Conservation (phyloP, 2,329 filamentous ascomycete genomes). For the Trichoderma gracile region DNA sequence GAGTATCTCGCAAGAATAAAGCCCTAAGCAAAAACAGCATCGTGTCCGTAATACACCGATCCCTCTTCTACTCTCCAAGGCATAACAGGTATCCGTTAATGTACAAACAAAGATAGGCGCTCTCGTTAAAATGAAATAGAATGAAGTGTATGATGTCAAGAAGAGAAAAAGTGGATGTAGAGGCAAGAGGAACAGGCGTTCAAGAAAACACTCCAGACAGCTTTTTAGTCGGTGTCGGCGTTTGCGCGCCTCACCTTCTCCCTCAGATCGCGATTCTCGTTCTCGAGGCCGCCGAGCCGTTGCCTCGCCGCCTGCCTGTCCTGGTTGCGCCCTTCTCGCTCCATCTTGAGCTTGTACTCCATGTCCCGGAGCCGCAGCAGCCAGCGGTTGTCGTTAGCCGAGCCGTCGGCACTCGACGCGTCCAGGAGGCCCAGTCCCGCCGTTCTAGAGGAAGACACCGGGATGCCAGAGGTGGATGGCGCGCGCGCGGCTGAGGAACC, state of each 20-base stretch:
- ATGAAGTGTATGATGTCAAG: not conserved
- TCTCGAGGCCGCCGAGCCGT: conserved; percentile 72
- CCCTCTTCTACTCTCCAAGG: conserved; percentile 18
- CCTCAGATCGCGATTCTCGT: conserved; percentile 70
- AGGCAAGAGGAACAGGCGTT: not conserved
- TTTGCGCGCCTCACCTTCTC: conserved; percentile 55
- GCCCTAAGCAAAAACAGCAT: conserved; percentile 10
- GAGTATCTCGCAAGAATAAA: no score
- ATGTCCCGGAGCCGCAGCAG: conserved; percentile 82
- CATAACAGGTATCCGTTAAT: conserved; percentile 22
- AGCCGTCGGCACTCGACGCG: conserved; percentile 13
- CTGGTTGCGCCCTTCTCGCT: conserved; percentile 80
- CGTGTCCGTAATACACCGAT: conserved; percentile 21
- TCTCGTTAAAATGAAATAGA: conserved; percentile 21
- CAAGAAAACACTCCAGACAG: not conserved
- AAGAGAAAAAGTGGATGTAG: no score
- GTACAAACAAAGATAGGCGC: conserved; percentile 26
- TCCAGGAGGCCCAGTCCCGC: conserved; percentile 25
- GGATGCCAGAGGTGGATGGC: conserved; percentile 34
- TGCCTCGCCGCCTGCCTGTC: conserved; percentile 83
- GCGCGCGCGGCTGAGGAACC: conserved; percentile 39
- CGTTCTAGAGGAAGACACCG: conserved; percentile 28
- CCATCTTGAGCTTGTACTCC: conserved; percentile 84
- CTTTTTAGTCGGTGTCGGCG: conserved; percentile 32
- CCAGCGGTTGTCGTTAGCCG: conserved; percentile 69